phyloP scores from a whole-genome alignment of 108 stramenopile species.

The Skeletonema marinoi region DNA sequence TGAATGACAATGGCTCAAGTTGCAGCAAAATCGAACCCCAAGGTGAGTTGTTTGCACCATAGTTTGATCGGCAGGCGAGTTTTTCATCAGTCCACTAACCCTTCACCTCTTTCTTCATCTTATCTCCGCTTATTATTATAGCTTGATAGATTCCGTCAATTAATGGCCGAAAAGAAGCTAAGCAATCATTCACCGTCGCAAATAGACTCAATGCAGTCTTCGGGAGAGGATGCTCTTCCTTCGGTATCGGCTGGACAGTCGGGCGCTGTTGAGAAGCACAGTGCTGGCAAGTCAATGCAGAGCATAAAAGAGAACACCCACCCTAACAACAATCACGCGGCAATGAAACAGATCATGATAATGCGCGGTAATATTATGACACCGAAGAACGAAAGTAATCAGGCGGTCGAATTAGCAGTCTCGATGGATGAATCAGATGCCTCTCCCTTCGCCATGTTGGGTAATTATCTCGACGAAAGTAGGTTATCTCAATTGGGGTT shows the following conservation, averaged over 20 bases:
- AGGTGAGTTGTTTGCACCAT: too few species aligned
- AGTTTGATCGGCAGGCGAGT: too few species aligned
- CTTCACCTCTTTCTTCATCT: too few species aligned
- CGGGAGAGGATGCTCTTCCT: background rate
- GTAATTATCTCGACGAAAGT: conserved; percentile 27
- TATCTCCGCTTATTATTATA: background rate
- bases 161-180: conserved; percentile 26
- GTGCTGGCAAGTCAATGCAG: background rate
- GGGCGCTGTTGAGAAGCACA: background rate
- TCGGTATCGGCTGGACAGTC: background rate
- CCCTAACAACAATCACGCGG: background rate
- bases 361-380: background rate
- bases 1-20: too few species aligned
- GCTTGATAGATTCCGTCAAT: conserved; percentile 16
- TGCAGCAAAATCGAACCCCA: too few species aligned
- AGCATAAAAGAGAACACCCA: background rate
- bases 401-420: background rate
- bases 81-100: too few species aligned
- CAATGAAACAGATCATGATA: conserved; percentile 19
- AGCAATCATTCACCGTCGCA: background rate
- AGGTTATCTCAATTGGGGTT: background rate
- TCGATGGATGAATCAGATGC: background rate
- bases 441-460: conserved; percentile 41
- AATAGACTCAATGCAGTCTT: background rate
- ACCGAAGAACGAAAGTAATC: background rate